A percentile compares a stretch with the other conserved stretches of the same genome.
These are phyloP conservation scores for Tardiomyces blankii DNA, from an alignment of 1,139 yeast species.

Conservation along the genomic window DNA sequence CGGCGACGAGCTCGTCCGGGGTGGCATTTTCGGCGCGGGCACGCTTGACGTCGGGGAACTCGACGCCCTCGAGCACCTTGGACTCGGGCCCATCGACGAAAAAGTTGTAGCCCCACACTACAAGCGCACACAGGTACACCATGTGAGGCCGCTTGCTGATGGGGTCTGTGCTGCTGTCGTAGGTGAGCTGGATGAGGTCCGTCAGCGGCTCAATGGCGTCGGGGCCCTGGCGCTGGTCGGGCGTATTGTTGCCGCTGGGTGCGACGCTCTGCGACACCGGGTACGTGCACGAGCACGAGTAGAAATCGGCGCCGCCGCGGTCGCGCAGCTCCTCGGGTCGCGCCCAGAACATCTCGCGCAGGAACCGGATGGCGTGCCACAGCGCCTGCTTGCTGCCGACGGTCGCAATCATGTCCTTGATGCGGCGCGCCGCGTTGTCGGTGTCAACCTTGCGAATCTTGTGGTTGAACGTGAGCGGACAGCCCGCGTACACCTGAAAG, in stretches of 20 bases:
- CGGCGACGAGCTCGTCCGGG: not conserved
- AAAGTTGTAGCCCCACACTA: constrained; percentile 50
- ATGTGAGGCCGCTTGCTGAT: constrained; percentile 46
- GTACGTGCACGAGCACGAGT: not conserved
- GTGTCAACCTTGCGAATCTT: constrained; percentile 47
- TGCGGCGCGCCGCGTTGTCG: constrained; percentile 40
- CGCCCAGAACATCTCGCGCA: not conserved
- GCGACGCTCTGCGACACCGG: not conserved
- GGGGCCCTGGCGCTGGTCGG: constrained; percentile 2
- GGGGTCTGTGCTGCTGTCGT: constrained; percentile 41
- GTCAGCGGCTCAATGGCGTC: not conserved
- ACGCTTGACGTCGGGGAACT: not conserved
- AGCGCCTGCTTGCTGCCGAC: constrained; percentile 46
- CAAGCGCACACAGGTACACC: constrained; percentile 39
- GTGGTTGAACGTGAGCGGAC: constrained; percentile 75
- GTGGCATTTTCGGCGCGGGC: not conserved
- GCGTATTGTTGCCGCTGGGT: not conserved
- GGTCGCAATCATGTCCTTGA: constrained; percentile 38
- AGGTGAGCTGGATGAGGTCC: constrained; percentile 27
- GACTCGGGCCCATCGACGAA: constrained; percentile 45
- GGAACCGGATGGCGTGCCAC: constrained; percentile 38
- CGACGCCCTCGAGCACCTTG: not conserved
- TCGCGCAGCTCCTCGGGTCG: not conserved
- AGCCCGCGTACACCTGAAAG: constrained; percentile 69
- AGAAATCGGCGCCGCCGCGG: not conserved